A percentile compares a stretch with the other conserved stretches of the same genome.
Conservation (phyloP, 2,329 filamentous ascomycete species). For the Fusarium avenaceum region DNA sequence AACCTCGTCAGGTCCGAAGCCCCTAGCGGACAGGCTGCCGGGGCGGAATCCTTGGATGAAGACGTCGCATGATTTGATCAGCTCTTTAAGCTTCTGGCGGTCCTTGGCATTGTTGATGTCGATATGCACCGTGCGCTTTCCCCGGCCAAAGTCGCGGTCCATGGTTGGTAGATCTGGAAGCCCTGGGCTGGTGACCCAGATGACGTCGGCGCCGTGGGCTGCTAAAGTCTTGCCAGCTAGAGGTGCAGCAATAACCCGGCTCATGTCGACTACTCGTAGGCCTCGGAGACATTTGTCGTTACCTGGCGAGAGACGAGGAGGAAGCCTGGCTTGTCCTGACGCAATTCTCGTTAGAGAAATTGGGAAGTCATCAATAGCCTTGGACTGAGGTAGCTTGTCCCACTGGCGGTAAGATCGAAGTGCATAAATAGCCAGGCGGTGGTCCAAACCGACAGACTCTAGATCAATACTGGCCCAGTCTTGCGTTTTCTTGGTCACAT, state of each 20-base stretch:
- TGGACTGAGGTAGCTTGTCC: slow-evolving; percentile 5
- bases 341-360: not conserved
- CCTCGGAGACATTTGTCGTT: slow-evolving; percentile 7
- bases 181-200: not conserved
- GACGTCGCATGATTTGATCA: not conserved
- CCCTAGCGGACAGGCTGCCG: not conserved
- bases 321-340: not conserved
- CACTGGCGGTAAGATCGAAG: not conserved
- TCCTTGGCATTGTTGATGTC: not conserved
- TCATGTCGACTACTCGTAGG: slow-evolving; percentile 7
- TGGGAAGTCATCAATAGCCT: not conserved
- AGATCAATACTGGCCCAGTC: slow-evolving; percentile 7
- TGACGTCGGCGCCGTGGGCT: slow-evolving; percentile 6
- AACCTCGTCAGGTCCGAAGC: not conserved
- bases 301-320: not conserved
- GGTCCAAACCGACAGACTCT: not conserved
- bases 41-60: slow-evolving; percentile 7
- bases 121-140: slow-evolving; percentile 2
- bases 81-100: not conserved
- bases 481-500: slow-evolving; percentile 1
- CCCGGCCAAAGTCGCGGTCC: slow-evolving; percentile 1
- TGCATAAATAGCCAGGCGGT: not conserved
- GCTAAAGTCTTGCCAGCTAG: not conserved
- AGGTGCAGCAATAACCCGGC: slow-evolving; percentile 1
- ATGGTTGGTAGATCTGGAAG: slow-evolving; percentile 2